Base-by-base conservation (phyloP, 352 stramenopile species). In the Phytophthora idaei region DNA sequence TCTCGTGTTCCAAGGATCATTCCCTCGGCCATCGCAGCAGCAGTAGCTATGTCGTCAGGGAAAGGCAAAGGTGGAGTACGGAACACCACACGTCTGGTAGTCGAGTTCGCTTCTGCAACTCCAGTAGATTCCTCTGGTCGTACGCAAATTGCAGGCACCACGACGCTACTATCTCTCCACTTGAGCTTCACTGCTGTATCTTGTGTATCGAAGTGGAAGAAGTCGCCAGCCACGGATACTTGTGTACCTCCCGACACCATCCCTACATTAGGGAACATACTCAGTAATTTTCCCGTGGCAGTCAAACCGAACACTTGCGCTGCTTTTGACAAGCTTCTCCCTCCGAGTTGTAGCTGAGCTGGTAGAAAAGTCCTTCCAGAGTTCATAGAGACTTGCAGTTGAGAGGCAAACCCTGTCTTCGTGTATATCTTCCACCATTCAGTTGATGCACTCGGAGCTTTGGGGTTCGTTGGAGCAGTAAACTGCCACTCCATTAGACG, bases 131-230 rank as follows among this genome's bases (percentile, higher is more conserved):
- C 52, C 1, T 63, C 59, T 7, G 57, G 46, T 15, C 44, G 57
- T 12, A 73, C 53, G 46, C 81, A 89, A 15, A 55, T 31, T 6
- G 76, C 79, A 25, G 71, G 50, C 10, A 90, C 44, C 15, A 69
- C 51, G 1, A 74, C 12, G 28, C 71, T 61, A 25, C 64, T 79
- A 41, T 78, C 76, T 63, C 60, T 67, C 73, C 80, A 90, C 28
- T 77, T 69, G 5, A 92, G 53, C 32, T 72, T 72, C 2, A 87
- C 78, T 17, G 71, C 64, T 5, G 67, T 73, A 29, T 93, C 81
- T 34, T 86, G 52, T 0, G 82, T 85, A 34, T 90, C 83, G 44
- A 89, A 89, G 29, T 81, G 69, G 29, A 89, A 86, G 31, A 80
- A 87, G 27, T 86, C 71, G 0, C 69, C 74, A 4, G 73, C 66